Evolutionary conservation across 164 flowering plant genomes (phyloP), one percentile per base, ranked within the genome.

Genomic region (Dillenia turbinata): DNA sequence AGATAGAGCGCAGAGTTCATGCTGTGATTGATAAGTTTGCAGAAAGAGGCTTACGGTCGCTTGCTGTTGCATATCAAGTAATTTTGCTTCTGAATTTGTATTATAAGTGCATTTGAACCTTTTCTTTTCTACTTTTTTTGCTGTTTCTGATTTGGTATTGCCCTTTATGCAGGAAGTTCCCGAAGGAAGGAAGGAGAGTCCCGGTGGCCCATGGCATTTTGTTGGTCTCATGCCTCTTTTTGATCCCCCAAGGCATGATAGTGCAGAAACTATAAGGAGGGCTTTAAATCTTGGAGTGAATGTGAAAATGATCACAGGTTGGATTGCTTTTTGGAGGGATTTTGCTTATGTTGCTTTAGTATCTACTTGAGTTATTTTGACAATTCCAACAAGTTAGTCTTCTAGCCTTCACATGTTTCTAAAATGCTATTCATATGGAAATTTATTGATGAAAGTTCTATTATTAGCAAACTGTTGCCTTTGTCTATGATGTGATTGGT

Each of bases 291-390:
- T 94, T 67, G 99, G 99, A 22, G 99, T 94, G 3, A 94, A 76
- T 79, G 99, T 94, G 43, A 94, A 94, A 75, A 94, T 94, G 99
- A 94, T 94, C 48, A 94, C 99, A 45, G 99, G 99, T 90, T 12
- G 49, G 63, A 62, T 47, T 69, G 10, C 17, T 47, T 11, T 16
- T 22, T 52, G 43, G 22, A 49, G 47, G 17, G 15, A 56, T 52
- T 60, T 40, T 59, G 10, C 55, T 17, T 52, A 33, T 33, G 40
- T 33, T 33, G 7, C 40, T 4, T 33, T 33, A 33, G 40, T 33
- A 33, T 33, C 5, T 33, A 33, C 7, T 5, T 4, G 0, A 33
- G 40, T 33, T 33, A 7, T 33, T 33, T 33, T 33, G 6, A 33
- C 7, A 33, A 33, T 33, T 33, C 40, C 6, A 33, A 33, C 40